Evolutionary conservation across 768 basidiomycete genomes (phyloP).

Genomic region (Phylloporus scabripes): DNA sequence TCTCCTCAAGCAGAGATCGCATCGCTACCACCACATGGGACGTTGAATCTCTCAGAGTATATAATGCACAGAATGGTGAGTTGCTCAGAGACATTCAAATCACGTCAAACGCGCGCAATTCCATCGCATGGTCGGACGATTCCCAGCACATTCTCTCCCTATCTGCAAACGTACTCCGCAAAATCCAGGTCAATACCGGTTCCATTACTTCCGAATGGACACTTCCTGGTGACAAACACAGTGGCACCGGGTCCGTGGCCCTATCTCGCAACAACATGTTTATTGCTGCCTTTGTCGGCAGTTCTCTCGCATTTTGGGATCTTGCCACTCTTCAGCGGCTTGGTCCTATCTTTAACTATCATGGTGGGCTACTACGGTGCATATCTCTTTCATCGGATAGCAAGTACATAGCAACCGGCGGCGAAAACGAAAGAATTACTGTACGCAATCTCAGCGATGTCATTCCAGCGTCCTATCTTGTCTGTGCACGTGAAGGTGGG

Average conservation of each 20-base stretch:
- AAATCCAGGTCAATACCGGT: not conserved
- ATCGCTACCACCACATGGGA: constrained; percentile 1
- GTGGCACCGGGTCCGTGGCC: not conserved
- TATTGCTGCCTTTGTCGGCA: not conserved
- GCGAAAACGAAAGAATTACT: not conserved
- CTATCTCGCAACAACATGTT: not conserved
- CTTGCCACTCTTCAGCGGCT: not conserved
- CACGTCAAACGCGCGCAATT: not conserved
- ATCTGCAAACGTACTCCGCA: not conserved
- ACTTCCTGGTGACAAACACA: not conserved
- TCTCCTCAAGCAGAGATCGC: constrained; percentile 1
- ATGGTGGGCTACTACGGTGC: not conserved
- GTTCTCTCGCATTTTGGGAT: not conserved
- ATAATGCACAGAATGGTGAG: not conserved
- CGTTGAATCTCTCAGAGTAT: not conserved
- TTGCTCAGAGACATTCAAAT: not conserved
- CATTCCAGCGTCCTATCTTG: not conserved
- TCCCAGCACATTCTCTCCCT: not conserved
- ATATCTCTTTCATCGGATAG: not conserved
- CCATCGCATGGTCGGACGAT: not conserved
- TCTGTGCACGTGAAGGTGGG: too few relatives aligned
- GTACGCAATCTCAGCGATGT: not conserved
- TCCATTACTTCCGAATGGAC: not conserved
- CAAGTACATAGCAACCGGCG: not conserved
- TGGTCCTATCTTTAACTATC: not conserved